Base-by-base conservation (phyloP, 768 basidiomycete genomes). In the Mrakia gelida region DNA sequence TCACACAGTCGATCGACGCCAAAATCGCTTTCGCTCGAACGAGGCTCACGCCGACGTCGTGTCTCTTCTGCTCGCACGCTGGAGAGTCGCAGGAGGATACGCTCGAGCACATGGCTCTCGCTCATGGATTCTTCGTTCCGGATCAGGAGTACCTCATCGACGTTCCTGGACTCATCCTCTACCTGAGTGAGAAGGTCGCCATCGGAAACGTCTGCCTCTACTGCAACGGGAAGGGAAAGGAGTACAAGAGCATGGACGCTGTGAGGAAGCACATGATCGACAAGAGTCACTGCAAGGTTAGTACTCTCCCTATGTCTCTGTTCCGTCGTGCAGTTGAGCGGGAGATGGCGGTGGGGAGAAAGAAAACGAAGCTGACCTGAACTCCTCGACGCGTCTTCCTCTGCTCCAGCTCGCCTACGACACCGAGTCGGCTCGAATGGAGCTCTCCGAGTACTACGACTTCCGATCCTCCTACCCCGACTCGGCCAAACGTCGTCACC, bases 241-340 rank as follows among this genome's bases (percentile, higher is more conserved):
- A 94, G 81, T 94, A 94, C 84, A 89, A 90, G 77, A 91, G 89
- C 23, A 82, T 95, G 74, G 91, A 94, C 5, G 96, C 95, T 0
- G 95, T 93, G 7, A 87, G 95, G 81, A 93, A 92, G 82, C 97
- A 99, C 83, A 99, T 99, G 97, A 79, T 89, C 59, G 95, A 95
- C 87, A 98, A 98, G 75, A 81, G 79, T 8, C 97, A 99, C 82
- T 98, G 95, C 88, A 98, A 97, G 85, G 78, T 79, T 4, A 8
- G 67, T 67, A 62, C 61, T 15, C 1, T 65, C n/a, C 6, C 8
- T 34, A 0, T 70, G 4, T 45, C 23, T 70, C 26, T 15, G 21
- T 41, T 34, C 13, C 8, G n/a, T 34, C 7, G 16, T 34, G 3
- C 8, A 10, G 18, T 6, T 65, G n/a, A n/a, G n/a, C 11, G 9